Base-by-base conservation (phyloP, 1,139 yeast genomes). In the Barnettozyma hawaiiensis region DNA sequence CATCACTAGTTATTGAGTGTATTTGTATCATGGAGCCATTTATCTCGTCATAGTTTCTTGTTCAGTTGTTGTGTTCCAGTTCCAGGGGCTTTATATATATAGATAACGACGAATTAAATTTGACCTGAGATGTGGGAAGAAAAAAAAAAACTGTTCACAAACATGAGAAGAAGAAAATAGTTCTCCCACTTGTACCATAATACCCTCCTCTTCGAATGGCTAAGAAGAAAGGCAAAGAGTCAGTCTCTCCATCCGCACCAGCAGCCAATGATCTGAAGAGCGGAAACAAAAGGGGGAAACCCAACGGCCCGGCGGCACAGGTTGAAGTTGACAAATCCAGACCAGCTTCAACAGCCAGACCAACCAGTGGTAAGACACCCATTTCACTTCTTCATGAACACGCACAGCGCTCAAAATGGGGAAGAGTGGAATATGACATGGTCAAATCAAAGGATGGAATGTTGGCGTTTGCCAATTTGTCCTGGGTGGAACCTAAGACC, bases 371-470 rank as follows among this genome's bases (percentile, higher is more conserved):
- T 1, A 92, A 92, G 55, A 67, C 92, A 11, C 97, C 98, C 0
- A 89, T 86, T 3, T 81, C 95, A 0, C 63, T 92, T 27, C 69
- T 92, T 5, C 86, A 86, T 58, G 98, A 92, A 57, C 84, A 82
- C 51, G 85, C 95, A 49, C 97, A 86, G 60, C 85, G 83, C 58
- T 80, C 76, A 47, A 86, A 87, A 62, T 92, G 98, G 98, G 85
- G 81, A 45, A 82, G 82, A 52, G 95, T 87, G 5, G 78, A 73
- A 15, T 84, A 85, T 53, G 90, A 84, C 45, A 81, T 85, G 83
- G 73, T 51, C 48, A 67, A 65, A 50, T 61, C 60, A 21, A 71
- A 71, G 22, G 73, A 72, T 39, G 90, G 90, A 0, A 72, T 76
- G 58, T 59, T 75, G 0, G 84, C 86, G 0, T 68, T 79, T 32